These are phyloP conservation scores for Plenodomus tracheiphilus DNA, from an alignment of 2,329 filamentous ascomycete species.

Conservation along the genomic window DNA sequence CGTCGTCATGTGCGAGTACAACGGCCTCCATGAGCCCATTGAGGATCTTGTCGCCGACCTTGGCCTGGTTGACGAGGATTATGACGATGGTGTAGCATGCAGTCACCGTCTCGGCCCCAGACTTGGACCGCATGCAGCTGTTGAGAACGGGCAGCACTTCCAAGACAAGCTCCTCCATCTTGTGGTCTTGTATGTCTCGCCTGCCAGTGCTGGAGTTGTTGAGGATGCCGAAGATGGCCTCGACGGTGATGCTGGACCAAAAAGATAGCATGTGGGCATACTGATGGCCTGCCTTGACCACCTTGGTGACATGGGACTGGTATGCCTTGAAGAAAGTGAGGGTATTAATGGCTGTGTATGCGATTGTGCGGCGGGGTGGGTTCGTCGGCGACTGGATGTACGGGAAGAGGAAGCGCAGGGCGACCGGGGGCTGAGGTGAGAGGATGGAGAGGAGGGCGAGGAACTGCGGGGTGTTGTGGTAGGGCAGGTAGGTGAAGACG, in stretches of 20 bases:
- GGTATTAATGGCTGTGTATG: slow-evolving; percentile 81
- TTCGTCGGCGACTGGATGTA: slow-evolving; percentile 78
- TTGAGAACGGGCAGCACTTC: slow-evolving; percentile 71
- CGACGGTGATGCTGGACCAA: slow-evolving; percentile 86
- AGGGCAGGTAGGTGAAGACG: slow-evolving; percentile 86
- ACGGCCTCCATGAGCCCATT: slow-evolving; percentile 89
- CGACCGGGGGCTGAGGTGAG: slow-evolving; percentile 70
- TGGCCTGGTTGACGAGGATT: slow-evolving; percentile 80
- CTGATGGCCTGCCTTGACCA: slow-evolving; percentile 71
- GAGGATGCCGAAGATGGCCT: slow-evolving; percentile 81
- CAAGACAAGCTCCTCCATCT: slow-evolving; percentile 76
- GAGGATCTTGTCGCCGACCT: slow-evolving; percentile 77
- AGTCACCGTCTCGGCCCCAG: slow-evolving; percentile 76
- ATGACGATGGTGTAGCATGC: slow-evolving; percentile 91
- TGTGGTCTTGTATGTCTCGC: slow-evolving; percentile 73
- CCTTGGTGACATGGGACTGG: slow-evolving; percentile 76
- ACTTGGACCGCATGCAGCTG: slow-evolving; percentile 74
- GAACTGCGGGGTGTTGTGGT: slow-evolving; percentile 85
- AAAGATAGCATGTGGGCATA: slow-evolving; percentile 81
- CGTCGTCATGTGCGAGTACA: slow-evolving; percentile 72
- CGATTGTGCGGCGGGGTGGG: slow-evolving; percentile 78
- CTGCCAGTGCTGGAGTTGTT: slow-evolving; percentile 77
- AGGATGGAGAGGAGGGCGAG: slow-evolving; percentile 84
- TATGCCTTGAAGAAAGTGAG: slow-evolving; percentile 74
- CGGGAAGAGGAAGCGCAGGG: slow-evolving; percentile 82